phyloP scores from a whole-genome alignment of 2,329 filamentous ascomycete genomes.

The Stachybotrys echinatus region DNA sequence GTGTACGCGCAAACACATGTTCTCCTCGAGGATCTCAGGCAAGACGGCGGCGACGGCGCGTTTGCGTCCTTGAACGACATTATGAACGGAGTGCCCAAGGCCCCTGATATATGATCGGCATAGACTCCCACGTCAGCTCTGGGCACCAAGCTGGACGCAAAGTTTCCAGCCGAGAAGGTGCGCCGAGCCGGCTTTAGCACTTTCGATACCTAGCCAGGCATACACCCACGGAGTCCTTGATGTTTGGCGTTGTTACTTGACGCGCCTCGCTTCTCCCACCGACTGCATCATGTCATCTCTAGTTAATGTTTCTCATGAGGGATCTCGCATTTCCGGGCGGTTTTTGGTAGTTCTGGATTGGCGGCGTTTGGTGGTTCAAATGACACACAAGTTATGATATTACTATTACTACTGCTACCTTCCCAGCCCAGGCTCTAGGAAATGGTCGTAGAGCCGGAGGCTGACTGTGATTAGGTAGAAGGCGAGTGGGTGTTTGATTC shows the following conservation, averaged over 20 bases:
- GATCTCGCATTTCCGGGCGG: neutral
- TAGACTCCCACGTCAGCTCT: neutral
- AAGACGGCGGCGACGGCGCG: slow-evolving; percentile 73
- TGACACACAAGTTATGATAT: neutral
- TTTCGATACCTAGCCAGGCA: neutral
- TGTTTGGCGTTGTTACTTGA: too few relatives aligned
- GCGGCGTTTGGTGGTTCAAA: neutral
- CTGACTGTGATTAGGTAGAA: too few relatives aligned
- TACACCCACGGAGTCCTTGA: too few relatives aligned
- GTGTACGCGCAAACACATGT: slow-evolving; percentile 83
- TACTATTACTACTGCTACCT: too few relatives aligned
- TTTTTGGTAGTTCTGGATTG: neutral
- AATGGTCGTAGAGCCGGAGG: too few relatives aligned
- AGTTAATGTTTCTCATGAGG: neutral
- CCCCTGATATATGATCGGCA: slow-evolving; percentile 22
- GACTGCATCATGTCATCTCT: neutral
- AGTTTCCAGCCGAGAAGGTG: neutral
- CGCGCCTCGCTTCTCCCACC: too few relatives aligned
- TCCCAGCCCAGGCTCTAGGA: too few relatives aligned
- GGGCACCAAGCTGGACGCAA: neutral
- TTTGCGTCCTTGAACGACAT: slow-evolving; percentile 63
- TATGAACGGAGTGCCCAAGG: slow-evolving; percentile 39
- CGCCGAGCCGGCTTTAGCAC: neutral
- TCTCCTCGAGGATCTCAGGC: slow-evolving; percentile 74
- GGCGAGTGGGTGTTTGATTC: too few relatives aligned